Evolutionary conservation across 1,284 basidiomycete genomes (phyloP).

Genomic region (Ganoderma sp.): DNA sequence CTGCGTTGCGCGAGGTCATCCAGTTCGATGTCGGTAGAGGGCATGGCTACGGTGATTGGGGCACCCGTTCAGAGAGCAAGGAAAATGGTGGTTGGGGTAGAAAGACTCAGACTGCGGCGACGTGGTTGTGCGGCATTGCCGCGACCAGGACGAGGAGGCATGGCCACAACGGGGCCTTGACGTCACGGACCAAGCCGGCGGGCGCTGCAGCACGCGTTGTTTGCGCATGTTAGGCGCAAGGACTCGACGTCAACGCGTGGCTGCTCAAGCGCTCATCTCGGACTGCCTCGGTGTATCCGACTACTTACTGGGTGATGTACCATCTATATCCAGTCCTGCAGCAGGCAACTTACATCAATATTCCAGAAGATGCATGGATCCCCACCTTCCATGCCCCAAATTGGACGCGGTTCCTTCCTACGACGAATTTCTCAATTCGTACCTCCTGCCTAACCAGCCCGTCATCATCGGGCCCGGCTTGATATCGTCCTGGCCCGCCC

Average conservation of each 20-base stretch:
- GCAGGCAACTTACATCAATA: not conserved
- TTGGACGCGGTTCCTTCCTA: slow-evolving; percentile 31
- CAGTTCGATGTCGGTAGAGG: slow-evolving; percentile 39
- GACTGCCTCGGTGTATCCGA: too few species aligned
- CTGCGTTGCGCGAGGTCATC: slow-evolving; percentile 36
- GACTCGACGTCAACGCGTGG: too few species aligned
- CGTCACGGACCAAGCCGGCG: slow-evolving; percentile 5
- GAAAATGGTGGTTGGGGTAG: not conserved
- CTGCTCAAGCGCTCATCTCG: too few species aligned
- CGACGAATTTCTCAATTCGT: slow-evolving; percentile 33
- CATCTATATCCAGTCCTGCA: not conserved
- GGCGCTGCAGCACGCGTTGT: too few species aligned
- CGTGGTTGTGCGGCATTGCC: not conserved
- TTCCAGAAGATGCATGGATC: not conserved
- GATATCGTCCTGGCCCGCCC: slow-evolving; percentile 36
- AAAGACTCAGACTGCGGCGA: not conserved
- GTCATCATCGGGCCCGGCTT: slow-evolving; percentile 37
- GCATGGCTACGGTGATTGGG: not conserved
- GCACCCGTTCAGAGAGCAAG: not conserved
- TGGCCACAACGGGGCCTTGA: not conserved
- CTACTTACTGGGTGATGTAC: not conserved
- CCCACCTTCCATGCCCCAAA: not conserved
- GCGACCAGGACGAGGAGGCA: not conserved
- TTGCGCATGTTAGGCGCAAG: too few species aligned
- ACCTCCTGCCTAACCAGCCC: slow-evolving; percentile 37